Percentiles rank a stretch among this genome's conserved stretches.
phyloP scores from a whole-genome alignment of 495 filamentous ascomycete genomes.

The Penicillium soppii region DNA sequence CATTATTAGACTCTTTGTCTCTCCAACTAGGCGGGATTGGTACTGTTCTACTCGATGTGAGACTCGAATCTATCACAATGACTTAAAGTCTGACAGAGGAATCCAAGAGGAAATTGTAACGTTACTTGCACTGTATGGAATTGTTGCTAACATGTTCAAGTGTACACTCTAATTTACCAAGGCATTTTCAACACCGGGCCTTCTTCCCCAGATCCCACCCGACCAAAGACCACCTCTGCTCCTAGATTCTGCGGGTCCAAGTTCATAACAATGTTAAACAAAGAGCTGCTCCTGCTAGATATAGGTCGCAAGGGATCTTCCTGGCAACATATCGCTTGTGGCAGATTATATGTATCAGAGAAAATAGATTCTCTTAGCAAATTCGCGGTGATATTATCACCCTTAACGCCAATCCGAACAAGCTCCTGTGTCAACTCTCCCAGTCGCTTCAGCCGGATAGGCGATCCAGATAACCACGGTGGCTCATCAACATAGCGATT shows the following conservation, averaged over 20 bases:
- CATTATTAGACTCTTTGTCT: not conserved
- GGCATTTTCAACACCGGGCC: constrained; percentile 31
- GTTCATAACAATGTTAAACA: constrained; percentile 44
- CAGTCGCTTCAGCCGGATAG: constrained; percentile 46
- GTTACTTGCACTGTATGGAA: no score
- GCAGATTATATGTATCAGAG: constrained; percentile 34
- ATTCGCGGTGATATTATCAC: constrained; percentile 17
- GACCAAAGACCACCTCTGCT: constrained; percentile 36
- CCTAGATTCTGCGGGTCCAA: constrained; percentile 19
- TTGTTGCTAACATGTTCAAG: no score
- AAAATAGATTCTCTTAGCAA: constrained; percentile 32
- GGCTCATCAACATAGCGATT: constrained; percentile 50
- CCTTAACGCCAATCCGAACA: constrained; percentile 17
- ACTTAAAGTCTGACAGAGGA: not conserved
- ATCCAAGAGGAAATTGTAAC: no score
- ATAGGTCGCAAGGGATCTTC: constrained; percentile 21
- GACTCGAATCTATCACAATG: not conserved
- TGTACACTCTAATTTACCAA: no score
- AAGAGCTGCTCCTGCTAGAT: constrained; percentile 18
- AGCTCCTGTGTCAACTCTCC: constrained; percentile 36
- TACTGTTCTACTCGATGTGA: not conserved
- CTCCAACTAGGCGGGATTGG: not conserved
- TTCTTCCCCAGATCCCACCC: constrained; percentile 29
- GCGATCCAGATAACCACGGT: constrained; percentile 55
- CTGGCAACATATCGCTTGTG: constrained; percentile 34